phyloP scores from a whole-genome alignment of 1,284 basidiomycete species.

The Volvariella volvacea region DNA sequence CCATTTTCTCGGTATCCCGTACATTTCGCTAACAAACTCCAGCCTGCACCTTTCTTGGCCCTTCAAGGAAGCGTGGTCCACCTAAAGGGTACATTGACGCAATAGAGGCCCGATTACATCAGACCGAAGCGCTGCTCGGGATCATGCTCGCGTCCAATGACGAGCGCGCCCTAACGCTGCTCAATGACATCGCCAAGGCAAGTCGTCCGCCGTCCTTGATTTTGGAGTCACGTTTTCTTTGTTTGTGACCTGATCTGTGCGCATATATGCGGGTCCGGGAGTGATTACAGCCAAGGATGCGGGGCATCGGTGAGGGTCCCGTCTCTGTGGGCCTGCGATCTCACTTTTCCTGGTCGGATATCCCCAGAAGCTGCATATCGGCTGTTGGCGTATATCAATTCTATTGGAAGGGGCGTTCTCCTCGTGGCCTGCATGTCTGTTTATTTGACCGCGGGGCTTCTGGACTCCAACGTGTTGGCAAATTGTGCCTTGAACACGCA shows the following conservation, averaged over 20 bases:
- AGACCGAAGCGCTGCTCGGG: slow-evolving; percentile 79
- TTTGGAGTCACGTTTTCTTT: slow-evolving; percentile 3
- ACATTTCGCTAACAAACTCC: slow-evolving; percentile 4
- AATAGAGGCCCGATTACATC: slow-evolving; percentile 81
- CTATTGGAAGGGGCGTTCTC: too few relatives aligned
- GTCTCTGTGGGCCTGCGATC: too few relatives aligned
- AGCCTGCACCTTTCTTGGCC: slow-evolving; percentile 80
- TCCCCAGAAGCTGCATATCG: too few relatives aligned
- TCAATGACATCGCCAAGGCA: slow-evolving; percentile 51
- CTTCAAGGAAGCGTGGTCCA: slow-evolving; percentile 76
- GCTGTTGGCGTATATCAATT: too few relatives aligned
- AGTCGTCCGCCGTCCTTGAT: slow-evolving; percentile 9
- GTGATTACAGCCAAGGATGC: too few relatives aligned
- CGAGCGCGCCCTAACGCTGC: slow-evolving; percentile 50
- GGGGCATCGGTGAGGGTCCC: too few relatives aligned
- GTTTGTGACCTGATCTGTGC: slow-evolving; percentile 1
- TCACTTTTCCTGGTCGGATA: too few relatives aligned
- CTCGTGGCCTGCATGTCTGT: too few relatives aligned
- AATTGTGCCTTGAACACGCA: too few relatives aligned
- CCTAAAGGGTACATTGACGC: slow-evolving; percentile 90
- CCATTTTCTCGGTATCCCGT: not conserved
- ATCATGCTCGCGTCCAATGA: slow-evolving; percentile 68
- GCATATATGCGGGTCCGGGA: not conserved
- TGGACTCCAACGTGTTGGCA: too few relatives aligned
- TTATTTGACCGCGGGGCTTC: too few relatives aligned